Base-by-base conservation (phyloP, 257 asterid species). In the Fraxinus pennsylvanica region DNA sequence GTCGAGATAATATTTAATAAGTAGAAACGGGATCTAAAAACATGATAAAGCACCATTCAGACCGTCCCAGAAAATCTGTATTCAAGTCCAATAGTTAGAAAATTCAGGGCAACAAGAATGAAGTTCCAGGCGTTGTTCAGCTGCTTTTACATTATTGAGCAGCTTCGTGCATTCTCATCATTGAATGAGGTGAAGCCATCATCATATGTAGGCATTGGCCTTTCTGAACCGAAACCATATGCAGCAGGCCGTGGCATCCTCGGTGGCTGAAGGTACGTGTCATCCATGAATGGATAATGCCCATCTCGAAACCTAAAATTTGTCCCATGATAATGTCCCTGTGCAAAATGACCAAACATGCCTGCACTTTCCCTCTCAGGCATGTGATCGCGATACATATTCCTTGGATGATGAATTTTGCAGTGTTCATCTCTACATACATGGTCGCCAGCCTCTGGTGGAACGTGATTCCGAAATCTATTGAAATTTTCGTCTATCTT, bases 381-480 rank as follows among this genome's bases (percentile, higher is more conserved):
- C 74, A 78, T 57, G 15, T 17, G 8, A 4, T 61, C 75, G 21
- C 22, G 41, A 71, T 77, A 50, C 6, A 59, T 54, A n/a, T 67
- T 69, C 22, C 77, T 74, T 73, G 78, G 80, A 22, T 32, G 68
- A 43, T 85, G 86, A 32, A 1, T 33, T 76, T 35, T 77, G 81
- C 79, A 76, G 21, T 25, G 79, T 19, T 45, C 73, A 68, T 81
- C 84, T 30, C 81, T 81, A 77, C 82, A 74, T 19, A 77, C 30
- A 0, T 41, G 70, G 30, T 54, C 73, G 33, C 72, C 77, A 57
- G 59, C 22, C 13, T 35, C 22, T 9, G 84, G 77, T 33, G 87
- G 83, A 33, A 74, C 36, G 59, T 82, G 80, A 61, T 71, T 79
- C 57, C 73, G 84, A 54, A 54, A 14, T 45, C 21, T 5, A 9